These are phyloP conservation scores for Aspergillus udagawae DNA, from an alignment of 2,329 filamentous ascomycete genomes.

Conservation along the genomic window DNA sequence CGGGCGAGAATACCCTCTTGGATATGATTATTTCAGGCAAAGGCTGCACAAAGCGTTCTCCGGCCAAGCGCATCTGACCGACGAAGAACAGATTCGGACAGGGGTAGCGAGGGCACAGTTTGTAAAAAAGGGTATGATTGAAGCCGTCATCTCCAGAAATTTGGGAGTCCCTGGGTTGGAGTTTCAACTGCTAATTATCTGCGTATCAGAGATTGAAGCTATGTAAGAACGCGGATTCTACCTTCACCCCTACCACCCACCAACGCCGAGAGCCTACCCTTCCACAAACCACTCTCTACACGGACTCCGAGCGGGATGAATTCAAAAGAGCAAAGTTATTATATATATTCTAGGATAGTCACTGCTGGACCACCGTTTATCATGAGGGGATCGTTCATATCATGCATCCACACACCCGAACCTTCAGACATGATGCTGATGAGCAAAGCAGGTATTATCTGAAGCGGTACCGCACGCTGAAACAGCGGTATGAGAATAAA, in stretches of 20 bases:
- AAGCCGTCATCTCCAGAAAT: neutral
- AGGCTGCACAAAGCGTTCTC: slow-evolving; percentile 83
- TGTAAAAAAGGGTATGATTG: slow-evolving; percentile 74
- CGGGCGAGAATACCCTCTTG: slow-evolving; percentile 80
- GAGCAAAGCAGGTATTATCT: slow-evolving; percentile 69
- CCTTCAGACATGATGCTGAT: slow-evolving; percentile 18
- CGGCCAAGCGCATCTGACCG: slow-evolving; percentile 63
- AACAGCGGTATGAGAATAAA: slow-evolving; percentile 66
- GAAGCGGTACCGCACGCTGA: slow-evolving; percentile 81
- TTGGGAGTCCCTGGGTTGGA: neutral
- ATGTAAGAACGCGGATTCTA: slow-evolving; percentile 57
- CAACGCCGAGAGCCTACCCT: neutral
- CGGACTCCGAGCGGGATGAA: neutral
- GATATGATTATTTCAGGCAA: slow-evolving; percentile 75
- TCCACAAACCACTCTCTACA: neutral
- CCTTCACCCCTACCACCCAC: neutral
- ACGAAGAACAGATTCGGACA: slow-evolving; percentile 70
- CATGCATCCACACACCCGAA: slow-evolving; percentile 3
- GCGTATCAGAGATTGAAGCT: slow-evolving; percentile 74
- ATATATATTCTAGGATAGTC: slow-evolving; percentile 3
- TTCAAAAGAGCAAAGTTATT: neutral
- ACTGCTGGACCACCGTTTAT: neutral
- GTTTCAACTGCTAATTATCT: slow-evolving; percentile 1
- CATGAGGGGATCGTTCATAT: slow-evolving; percentile 1
- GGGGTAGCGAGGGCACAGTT: slow-evolving; percentile 77